These are phyloP conservation scores for Ascochyta viciae-villosae DNA, from an alignment of 2,329 filamentous ascomycete genomes.

Conservation along the genomic window DNA sequence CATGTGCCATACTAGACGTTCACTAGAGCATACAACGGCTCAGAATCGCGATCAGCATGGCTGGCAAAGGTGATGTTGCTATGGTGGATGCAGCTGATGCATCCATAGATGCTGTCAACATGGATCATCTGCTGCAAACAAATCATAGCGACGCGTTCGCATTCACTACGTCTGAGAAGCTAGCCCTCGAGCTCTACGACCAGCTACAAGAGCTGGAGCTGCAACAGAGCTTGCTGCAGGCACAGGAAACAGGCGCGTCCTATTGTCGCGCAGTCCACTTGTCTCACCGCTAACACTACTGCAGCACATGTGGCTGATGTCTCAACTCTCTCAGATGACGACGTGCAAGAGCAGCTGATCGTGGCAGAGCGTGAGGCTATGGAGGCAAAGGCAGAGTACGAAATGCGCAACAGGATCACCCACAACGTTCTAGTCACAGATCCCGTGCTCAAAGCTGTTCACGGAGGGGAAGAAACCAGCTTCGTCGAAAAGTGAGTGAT, in stretches of 20 bases:
- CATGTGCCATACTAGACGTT: conserved; percentile 8
- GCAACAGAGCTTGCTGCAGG: conserved; percentile 71
- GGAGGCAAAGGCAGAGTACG: conserved; percentile 73
- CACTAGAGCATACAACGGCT: not conserved
- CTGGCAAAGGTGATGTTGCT: conserved; percentile 24
- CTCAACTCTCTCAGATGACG: conserved; percentile 56
- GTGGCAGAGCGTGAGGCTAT: conserved; percentile 70
- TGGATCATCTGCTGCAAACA: conserved; percentile 52
- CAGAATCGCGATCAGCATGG: conserved; percentile 28
- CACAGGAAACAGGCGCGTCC: conserved; percentile 44
- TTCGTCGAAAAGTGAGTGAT: conserved; percentile 70
- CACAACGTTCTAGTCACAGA: conserved; percentile 74
- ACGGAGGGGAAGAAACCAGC: conserved; percentile 69
- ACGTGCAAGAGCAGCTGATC: conserved; percentile 59
- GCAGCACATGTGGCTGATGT: conserved; percentile 38
- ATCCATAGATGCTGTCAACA: conserved; percentile 24
- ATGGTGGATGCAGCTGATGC: conserved; percentile 30
- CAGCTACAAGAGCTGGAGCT: conserved; percentile 73
- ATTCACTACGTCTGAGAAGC: conserved; percentile 71
- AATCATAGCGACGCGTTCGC: conserved; percentile 57
- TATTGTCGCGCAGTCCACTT: not conserved
- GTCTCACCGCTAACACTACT: conserved; percentile 22
- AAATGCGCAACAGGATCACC: conserved; percentile 72
- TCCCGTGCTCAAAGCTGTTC: conserved; percentile 79
- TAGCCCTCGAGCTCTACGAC: conserved; percentile 74